phyloP scores from a whole-genome alignment of 495 filamentous ascomycete species.

The Penicillium canescens region DNA sequence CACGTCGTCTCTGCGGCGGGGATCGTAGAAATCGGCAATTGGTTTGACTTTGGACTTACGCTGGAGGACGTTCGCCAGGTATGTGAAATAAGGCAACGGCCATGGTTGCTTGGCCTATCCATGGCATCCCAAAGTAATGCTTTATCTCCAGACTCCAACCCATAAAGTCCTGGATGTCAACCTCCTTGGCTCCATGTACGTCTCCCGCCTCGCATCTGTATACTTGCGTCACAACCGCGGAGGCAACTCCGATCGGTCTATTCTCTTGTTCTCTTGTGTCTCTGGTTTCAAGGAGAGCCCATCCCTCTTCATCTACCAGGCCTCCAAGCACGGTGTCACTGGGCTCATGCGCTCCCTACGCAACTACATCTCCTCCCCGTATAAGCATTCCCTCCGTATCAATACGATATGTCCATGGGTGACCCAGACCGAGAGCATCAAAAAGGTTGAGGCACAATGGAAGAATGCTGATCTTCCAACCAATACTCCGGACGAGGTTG shows the following conservation, averaged over 20 bases:
- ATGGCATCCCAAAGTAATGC: slow-evolving; percentile 15
- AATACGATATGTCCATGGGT: slow-evolving; percentile 59
- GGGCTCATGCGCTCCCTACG: slow-evolving; percentile 51
- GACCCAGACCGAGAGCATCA: slow-evolving; percentile 44
- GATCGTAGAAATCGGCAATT: slow-evolving; percentile 45
- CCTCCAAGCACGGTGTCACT: slow-evolving; percentile 51
- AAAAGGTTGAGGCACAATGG: slow-evolving; percentile 45
- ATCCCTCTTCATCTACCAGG: slow-evolving; percentile 48
- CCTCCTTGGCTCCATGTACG: slow-evolving; percentile 49
- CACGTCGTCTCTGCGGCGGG: slow-evolving; percentile 54
- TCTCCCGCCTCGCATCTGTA: slow-evolving; percentile 44
- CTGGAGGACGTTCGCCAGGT: slow-evolving; percentile 35
- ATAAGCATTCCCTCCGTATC: slow-evolving; percentile 44
- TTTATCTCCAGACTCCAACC: slow-evolving; percentile 41
- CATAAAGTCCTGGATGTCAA: slow-evolving; percentile 50
- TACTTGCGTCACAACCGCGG: slow-evolving; percentile 47
- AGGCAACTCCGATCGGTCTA: slow-evolving; percentile 40
- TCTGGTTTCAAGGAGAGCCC: slow-evolving; percentile 50
- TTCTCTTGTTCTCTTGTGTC: slow-evolving; percentile 44
- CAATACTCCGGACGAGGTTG: slow-evolving; percentile 46
- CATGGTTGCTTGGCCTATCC: neutral
- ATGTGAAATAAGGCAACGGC: neutral
- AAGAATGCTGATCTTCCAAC: slow-evolving; percentile 42
- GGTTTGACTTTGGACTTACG: slow-evolving; percentile 45
- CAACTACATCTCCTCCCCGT: slow-evolving; percentile 35